phyloP scores from a whole-genome alignment of 2,329 filamentous ascomycete genomes.

The Aspergillus quadrilineatus region DNA sequence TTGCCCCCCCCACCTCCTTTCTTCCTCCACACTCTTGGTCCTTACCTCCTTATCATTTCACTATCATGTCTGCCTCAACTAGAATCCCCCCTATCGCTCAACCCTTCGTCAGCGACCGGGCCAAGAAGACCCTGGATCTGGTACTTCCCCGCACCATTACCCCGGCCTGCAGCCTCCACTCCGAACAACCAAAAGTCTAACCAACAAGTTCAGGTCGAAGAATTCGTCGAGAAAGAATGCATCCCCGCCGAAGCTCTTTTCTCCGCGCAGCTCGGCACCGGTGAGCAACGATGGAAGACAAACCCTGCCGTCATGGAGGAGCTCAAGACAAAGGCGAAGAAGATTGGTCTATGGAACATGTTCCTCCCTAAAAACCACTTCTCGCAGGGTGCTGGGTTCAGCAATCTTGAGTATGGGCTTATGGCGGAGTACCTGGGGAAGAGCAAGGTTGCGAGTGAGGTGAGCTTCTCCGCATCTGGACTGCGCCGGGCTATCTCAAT shows the following conservation, averaged over 20 bases:
- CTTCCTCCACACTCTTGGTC: not conserved
- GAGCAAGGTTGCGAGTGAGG: constrained; percentile 75
- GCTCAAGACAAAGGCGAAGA: constrained; percentile 77
- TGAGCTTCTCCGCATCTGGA: constrained; percentile 17
- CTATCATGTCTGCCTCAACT: constrained; percentile 50
- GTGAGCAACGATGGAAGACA: constrained; percentile 72
- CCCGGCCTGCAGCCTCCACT: not conserved
- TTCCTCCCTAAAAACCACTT: constrained; percentile 95
- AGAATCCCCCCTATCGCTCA: constrained; percentile 60
- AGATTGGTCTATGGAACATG: constrained; percentile 95
- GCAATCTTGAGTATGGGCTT: constrained; percentile 92
- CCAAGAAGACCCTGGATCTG: constrained; percentile 78
- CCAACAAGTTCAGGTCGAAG: constrained; percentile 64
- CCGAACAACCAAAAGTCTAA: not conserved
- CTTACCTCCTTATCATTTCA: not conserved
- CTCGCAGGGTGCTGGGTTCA: constrained; percentile 90
- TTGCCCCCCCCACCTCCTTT: not conserved
- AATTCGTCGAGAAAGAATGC: constrained; percentile 96
- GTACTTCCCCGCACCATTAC: constrained; percentile 39
- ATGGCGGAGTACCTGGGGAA: constrained; percentile 97
- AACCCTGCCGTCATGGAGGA: constrained; percentile 84
- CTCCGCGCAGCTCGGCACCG: constrained; percentile 74
- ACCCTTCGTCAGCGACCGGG: constrained; percentile 75
- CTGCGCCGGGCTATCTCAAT: not conserved
- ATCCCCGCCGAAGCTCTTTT: constrained; percentile 80